Conservation (phyloP, 1,284 basidiomycete genomes). For the Phylloboletellus chloephorus region DNA sequence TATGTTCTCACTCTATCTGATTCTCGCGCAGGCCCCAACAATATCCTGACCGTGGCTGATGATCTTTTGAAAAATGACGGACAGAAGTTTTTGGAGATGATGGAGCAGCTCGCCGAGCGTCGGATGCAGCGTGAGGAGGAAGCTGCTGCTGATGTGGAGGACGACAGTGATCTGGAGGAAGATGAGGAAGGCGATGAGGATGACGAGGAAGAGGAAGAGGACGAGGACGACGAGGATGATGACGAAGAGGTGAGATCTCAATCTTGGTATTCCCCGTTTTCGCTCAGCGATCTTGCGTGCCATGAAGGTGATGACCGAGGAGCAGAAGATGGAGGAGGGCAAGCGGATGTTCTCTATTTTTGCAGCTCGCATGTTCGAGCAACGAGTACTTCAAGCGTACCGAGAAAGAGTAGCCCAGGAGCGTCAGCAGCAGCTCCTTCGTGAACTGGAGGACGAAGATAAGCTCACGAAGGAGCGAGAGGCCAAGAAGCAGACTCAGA, state of each 20-base stretch:
- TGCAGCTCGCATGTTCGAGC: constrained; percentile 99
- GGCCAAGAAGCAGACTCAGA: constrained; percentile 92
- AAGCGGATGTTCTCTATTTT: constrained; percentile 99
- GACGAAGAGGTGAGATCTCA: constrained; percentile 41
- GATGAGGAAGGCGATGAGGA: constrained; percentile 49
- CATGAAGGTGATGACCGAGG: constrained; percentile 67
- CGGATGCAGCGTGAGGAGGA: constrained; percentile 92
- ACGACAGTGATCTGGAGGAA: constrained; percentile 48
- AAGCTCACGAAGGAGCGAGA: constrained; percentile 76
- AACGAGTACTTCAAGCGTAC: constrained; percentile 90
- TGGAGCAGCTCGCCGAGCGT: constrained; percentile 97
- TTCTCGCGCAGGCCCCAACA: constrained; percentile 53
- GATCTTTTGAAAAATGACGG: constrained; percentile 98
- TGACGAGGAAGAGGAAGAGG: constrained; percentile 39
- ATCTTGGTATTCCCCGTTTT: constrained; percentile 4
- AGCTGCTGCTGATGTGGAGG: constrained; percentile 70
- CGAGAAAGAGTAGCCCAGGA: constrained; percentile 91
- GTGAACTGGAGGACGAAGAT: constrained; percentile 89
- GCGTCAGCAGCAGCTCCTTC: constrained; percentile 79
- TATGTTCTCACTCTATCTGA: constrained; percentile 9
- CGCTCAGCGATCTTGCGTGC: constrained; percentile 14
- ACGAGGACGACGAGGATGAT: constrained; percentile 47
- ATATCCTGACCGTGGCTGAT: constrained; percentile 98
- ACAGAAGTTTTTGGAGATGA: constrained; percentile 99
- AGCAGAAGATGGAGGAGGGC: constrained; percentile 97